These are phyloP conservation scores for Xanthoceras sorbifolium DNA, from an alignment of 345 rosid genomes.

Conservation along the genomic window DNA sequence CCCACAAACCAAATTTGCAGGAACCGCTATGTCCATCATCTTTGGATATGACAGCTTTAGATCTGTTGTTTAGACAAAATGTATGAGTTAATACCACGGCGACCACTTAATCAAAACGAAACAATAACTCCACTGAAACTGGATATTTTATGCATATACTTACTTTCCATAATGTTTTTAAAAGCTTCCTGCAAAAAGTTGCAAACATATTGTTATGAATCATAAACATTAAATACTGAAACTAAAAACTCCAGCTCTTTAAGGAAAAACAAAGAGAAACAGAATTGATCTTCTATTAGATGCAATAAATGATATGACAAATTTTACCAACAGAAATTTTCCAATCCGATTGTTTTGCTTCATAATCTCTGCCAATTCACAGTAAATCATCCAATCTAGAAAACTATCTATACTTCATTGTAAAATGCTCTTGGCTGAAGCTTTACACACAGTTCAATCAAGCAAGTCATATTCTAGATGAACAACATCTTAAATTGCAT, in stretches of 20 bases:
- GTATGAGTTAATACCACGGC: neutral
- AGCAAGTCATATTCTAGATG: neutral
- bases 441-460: neutral
- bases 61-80: conserved; percentile 42
- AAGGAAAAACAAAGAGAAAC: neutral
- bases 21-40: conserved; percentile 87
- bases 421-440: neutral
- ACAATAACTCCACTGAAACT: neutral
- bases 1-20: conserved; percentile 86
- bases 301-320: neutral
- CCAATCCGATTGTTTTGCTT: neutral
- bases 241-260: neutral
- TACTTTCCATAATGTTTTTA: conserved; percentile 80
- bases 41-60: conserved; percentile 82
- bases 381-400: neutral
- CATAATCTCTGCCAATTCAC: neutral
- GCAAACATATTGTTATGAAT: conserved; percentile 5
- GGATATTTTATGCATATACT: conserved; percentile 27
- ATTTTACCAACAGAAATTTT: neutral
- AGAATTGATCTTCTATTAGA: neutral
- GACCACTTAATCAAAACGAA: neutral
- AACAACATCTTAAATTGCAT: neutral
- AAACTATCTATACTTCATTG: neutral
- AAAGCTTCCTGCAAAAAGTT: conserved; percentile 69
- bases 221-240: too few species aligned